Conservation (phyloP, 2,329 filamentous ascomycete genomes). For the Botrytis squamosa region DNA sequence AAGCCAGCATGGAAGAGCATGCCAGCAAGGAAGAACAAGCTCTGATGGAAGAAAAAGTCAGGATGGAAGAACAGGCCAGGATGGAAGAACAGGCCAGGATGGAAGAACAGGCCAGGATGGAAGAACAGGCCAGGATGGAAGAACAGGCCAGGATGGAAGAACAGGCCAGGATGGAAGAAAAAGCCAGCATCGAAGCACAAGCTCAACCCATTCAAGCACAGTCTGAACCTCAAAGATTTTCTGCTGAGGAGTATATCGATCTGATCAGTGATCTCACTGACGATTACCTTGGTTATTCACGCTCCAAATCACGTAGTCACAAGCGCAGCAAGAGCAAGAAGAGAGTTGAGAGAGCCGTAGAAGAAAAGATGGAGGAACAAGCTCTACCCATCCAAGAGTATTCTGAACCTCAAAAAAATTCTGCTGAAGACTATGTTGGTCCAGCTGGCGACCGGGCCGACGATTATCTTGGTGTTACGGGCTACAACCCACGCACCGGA, state of each 20-base stretch:
- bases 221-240: neutral
- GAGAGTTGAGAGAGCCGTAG: neutral
- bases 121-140: neutral
- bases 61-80: neutral
- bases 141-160: neutral
- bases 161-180: neutral
- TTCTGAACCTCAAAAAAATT: neutral
- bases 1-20: neutral
- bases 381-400: neutral
- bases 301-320: neutral
- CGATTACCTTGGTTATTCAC: neutral
- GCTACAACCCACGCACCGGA: slow-evolving; percentile 23
- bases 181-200: neutral
- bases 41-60: neutral
- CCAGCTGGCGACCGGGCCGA: neutral
- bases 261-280: neutral
- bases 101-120: neutral
- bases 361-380: neutral
- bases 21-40: neutral
- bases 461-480: slow-evolving; percentile 21
- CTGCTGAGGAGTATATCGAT: neutral
- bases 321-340: neutral
- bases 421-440: neutral
- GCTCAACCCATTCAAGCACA: neutral
- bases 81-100: too few relatives aligned